phyloP scores from a whole-genome alignment of 768 basidiomycete species.

The Holtermannia corniformis region DNA sequence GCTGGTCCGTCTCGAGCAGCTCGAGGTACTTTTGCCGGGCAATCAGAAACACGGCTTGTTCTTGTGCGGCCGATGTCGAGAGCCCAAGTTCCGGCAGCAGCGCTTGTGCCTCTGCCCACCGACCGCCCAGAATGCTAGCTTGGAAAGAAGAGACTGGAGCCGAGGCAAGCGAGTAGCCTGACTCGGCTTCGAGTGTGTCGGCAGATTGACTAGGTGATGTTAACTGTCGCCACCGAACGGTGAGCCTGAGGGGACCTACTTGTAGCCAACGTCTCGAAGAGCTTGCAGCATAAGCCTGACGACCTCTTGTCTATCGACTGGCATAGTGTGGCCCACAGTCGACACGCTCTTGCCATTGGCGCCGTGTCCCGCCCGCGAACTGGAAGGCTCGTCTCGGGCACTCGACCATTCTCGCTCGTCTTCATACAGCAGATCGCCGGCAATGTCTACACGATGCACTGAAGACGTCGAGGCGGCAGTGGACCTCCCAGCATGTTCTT shows the following conservation, averaged over 20 bases:
- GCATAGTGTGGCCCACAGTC: constrained; percentile 21
- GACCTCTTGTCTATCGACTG: constrained; percentile 77
- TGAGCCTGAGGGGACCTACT: constrained; percentile 43
- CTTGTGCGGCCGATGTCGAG: constrained; percentile 6
- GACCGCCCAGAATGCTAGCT: constrained; percentile 64
- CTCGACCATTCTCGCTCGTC: constrained; percentile 24
- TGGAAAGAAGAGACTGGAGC: constrained; percentile 69
- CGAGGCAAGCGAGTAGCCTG: constrained; percentile 76
- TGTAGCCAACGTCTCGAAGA: constrained; percentile 71
- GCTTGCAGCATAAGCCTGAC: constrained; percentile 81
- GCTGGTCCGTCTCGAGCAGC: constrained; percentile 68
- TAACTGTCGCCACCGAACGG: background rate
- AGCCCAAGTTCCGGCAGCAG: constrained; percentile 62
- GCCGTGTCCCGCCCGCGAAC: constrained; percentile 2
- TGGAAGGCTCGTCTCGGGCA: background rate
- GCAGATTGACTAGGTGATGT: constrained; percentile 62
- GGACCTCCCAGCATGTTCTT: too few species aligned
- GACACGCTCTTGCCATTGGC: background rate
- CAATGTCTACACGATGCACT: constrained; percentile 13
- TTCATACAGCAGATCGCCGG: constrained; percentile 29
- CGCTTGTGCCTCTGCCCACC: constrained; percentile 69
- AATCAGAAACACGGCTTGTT: constrained; percentile 80
- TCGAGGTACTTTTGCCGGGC: constrained; percentile 95
- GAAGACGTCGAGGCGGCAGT: too few species aligned
- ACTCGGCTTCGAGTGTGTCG: constrained; percentile 79